phyloP scores from a whole-genome alignment of 768 basidiomycete species.

The Agrocybe praecox region DNA sequence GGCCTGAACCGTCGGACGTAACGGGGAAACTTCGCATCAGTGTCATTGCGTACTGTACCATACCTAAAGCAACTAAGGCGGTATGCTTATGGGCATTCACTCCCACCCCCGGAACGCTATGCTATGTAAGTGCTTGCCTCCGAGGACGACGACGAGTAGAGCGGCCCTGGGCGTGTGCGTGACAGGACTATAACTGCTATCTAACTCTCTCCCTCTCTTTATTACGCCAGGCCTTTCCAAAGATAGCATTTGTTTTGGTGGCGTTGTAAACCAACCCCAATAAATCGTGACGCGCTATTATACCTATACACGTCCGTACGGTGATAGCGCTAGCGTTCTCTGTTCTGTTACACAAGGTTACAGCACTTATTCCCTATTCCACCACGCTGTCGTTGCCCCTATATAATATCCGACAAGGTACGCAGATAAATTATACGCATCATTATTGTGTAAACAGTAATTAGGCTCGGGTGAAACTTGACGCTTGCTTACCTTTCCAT shows the following conservation, averaged over 20 bases:
- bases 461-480: too few relatives aligned
- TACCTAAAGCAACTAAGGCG: not conserved
- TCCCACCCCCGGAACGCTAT: not conserved
- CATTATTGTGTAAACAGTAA: too few relatives aligned
- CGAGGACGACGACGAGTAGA: not conserved
- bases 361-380: too few relatives aligned
- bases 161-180: constrained; percentile 8
- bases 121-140: not conserved
- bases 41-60: not conserved
- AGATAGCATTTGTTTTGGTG: not conserved
- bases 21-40: not conserved
- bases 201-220: not conserved
- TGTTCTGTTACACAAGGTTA: too few relatives aligned
- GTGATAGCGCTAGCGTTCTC: too few relatives aligned
- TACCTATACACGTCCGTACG: too few relatives aligned
- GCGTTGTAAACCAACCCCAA: not conserved
- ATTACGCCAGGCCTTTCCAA: not conserved
- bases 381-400: constrained; percentile 5
- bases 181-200: not conserved
- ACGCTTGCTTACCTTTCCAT: too few relatives aligned
- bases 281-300: too few relatives aligned
- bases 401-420: constrained; percentile 7
- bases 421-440: not conserved
- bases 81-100: not conserved
- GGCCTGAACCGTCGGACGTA: not conserved